These are phyloP conservation scores for Diutina neorugosa DNA, from an alignment of 1,139 yeast species.

Conservation along the genomic window DNA sequence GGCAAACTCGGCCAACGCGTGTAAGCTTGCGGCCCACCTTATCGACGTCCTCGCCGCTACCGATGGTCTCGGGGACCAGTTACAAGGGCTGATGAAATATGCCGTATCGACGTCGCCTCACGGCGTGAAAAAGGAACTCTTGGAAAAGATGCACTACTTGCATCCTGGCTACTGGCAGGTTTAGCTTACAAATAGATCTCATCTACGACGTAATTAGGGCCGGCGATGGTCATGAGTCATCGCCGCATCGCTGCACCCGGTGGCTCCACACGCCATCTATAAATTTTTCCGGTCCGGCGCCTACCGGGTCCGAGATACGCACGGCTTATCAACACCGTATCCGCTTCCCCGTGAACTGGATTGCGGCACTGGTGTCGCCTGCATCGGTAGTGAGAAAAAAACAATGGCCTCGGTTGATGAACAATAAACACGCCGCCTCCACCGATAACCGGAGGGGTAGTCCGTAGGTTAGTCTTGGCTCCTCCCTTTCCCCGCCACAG, in stretches of 20 bases:
- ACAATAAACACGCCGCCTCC: neutral
- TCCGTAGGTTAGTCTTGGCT: neutral
- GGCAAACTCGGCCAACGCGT: slow-evolving; percentile 84
- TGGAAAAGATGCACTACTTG: slow-evolving; percentile 71
- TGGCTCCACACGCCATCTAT: too few relatives aligned
- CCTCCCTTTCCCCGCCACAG: neutral
- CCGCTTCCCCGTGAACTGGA: neutral
- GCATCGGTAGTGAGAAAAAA: neutral
- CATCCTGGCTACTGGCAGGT: slow-evolving; percentile 88
- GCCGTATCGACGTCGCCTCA: slow-evolving; percentile 72
- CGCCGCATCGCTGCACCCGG: too few relatives aligned
- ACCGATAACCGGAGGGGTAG: neutral
- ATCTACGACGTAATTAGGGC: neutral
- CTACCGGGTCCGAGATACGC: too few relatives aligned
- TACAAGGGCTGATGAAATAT: slow-evolving; percentile 67
- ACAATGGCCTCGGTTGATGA: neutral
- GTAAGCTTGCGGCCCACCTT: slow-evolving; percentile 56
- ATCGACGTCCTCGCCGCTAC: slow-evolving; percentile 50
- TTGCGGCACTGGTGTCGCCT: neutral
- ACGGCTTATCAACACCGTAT: neutral
- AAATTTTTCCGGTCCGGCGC: too few relatives aligned
- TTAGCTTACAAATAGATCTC: neutral
- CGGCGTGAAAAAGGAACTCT: slow-evolving; percentile 61
- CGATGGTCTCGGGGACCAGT: slow-evolving; percentile 48
- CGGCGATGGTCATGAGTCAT: too few relatives aligned